phyloP scores from a whole-genome alignment of 169 alveolate species.

The Ichthyophthirius multifiliis region DNA sequence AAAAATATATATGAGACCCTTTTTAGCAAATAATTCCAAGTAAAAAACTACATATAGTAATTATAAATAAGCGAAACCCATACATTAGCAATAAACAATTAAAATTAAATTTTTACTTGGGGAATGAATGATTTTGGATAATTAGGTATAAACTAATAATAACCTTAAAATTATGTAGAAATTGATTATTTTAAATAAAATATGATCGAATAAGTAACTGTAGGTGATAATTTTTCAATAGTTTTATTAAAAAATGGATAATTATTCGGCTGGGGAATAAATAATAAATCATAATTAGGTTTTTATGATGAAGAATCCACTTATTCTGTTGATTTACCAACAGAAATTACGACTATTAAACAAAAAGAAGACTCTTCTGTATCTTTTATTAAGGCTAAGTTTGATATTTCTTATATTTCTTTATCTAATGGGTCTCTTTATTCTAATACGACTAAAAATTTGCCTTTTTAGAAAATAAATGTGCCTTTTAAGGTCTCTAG shows the following conservation, averaged over 20 bases:
- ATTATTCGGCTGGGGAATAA: neutral
- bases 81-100: neutral
- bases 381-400: neutral
- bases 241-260: neutral
- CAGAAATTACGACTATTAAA: neutral
- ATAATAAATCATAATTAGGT: neutral
- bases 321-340: neutral
- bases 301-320: neutral
- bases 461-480: neutral
- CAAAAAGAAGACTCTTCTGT: no score
- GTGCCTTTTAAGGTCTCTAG: neutral
- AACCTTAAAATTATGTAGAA: no score
- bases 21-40: neutral
- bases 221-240: neutral
- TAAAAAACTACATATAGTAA: neutral
- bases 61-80: neutral
- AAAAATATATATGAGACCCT: neutral
- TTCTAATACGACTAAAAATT: neutral
- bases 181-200: no score
- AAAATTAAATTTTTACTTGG: neutral
- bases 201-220: neutral
- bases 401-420: neutral
- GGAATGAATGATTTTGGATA: conserved; percentile 8
- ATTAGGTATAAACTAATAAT: no score
- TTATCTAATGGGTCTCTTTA: neutral